Base-by-base conservation (phyloP, 306 rosid genomes). In the Vicia villosa region DNA sequence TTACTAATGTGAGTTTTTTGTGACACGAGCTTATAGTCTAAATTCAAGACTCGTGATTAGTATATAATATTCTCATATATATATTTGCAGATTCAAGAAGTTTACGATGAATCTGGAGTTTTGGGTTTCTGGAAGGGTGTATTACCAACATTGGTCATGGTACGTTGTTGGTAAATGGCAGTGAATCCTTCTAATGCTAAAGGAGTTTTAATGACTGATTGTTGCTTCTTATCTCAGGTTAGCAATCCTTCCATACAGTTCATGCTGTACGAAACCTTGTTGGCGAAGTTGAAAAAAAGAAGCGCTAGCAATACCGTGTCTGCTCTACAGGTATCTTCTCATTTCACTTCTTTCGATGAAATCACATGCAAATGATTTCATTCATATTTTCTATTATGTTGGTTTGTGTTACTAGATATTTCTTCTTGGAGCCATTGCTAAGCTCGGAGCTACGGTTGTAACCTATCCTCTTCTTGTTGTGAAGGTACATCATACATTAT, bases 181-280 rank as follows among this genome's bases (percentile, higher is more conserved):
- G 68, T 51, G 72, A 76, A 66, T 79, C 56, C 82, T 45, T 41
- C 46, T 58, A 70, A 32, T 64, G 45, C 26, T 37, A 32, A 62
- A 38, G 76, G 74, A 72, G 59, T 63, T 20, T 69, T 52, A 70
- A 74, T 86, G 80, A 88, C 74, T 76, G 38, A 67, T 73, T 84
- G 55, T 68, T 75, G 34, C 40, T 37, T 10, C 69, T 75, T 65
- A 58, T 81, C 57, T 69, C 86, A 94, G 98, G 98, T 94, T 54
- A 88, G 98, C 82, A 94, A 94, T 76, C 98, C 98, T 75, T 88
- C 98, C 76, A 88, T 94, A 51, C 98, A 94, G 71, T 94, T 87
- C 87, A 94, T 94, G 98, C 81, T 90, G 85, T 94, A 90, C 74
- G 98, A 94, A 88, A 78, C 95, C 76, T 80, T 94, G 95, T 59